phyloP scores from a whole-genome alignment of 2,329 filamentous ascomycete species.

The Pleoardoris graminearum region DNA sequence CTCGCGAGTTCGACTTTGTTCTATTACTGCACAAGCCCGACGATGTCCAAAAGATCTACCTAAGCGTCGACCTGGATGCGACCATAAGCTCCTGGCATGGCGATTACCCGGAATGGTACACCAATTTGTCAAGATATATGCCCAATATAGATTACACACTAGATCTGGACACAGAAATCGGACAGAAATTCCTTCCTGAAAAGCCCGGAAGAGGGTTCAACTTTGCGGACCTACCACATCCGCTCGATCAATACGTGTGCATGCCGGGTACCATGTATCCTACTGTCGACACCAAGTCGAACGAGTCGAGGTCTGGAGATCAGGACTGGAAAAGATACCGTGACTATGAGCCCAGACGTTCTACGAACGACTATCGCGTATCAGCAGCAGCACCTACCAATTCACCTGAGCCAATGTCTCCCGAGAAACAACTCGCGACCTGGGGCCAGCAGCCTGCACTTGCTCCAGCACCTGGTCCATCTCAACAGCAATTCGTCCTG shows the following conservation, averaged over 20 bases:
- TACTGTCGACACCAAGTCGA: conserved; percentile 16
- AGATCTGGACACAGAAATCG: conserved; percentile 49
- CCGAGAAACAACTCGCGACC: conserved; percentile 8
- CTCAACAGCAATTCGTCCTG: conserved; percentile 21
- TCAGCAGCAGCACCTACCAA: conserved; percentile 9
- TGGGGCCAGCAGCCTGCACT: conserved; percentile 2
- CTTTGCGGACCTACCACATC: conserved; percentile 47
- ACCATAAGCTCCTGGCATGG: conserved; percentile 48
- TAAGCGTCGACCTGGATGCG: conserved; percentile 51
- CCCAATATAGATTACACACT: conserved; percentile 44
- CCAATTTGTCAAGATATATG: conserved; percentile 44
- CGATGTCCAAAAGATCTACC: conserved; percentile 43
- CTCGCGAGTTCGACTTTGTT: conserved; percentile 57
- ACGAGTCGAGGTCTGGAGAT: not conserved
- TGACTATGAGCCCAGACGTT: conserved; percentile 7
- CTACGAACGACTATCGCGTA: not conserved
- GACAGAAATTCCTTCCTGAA: conserved; percentile 49
- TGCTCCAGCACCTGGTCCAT: not conserved
- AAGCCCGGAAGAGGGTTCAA: conserved; percentile 48
- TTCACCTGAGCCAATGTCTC: conserved; percentile 11
- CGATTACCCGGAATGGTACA: conserved; percentile 48
- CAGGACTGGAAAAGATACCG: not conserved
- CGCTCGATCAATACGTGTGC: conserved; percentile 51
- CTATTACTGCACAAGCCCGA: conserved; percentile 53
- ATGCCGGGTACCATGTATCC: conserved; percentile 51